Percentiles rank a stretch among this genome's conserved stretches.
phyloP scores from a whole-genome alignment of 495 filamentous ascomycete genomes.

The Penicillium flavigenum region DNA sequence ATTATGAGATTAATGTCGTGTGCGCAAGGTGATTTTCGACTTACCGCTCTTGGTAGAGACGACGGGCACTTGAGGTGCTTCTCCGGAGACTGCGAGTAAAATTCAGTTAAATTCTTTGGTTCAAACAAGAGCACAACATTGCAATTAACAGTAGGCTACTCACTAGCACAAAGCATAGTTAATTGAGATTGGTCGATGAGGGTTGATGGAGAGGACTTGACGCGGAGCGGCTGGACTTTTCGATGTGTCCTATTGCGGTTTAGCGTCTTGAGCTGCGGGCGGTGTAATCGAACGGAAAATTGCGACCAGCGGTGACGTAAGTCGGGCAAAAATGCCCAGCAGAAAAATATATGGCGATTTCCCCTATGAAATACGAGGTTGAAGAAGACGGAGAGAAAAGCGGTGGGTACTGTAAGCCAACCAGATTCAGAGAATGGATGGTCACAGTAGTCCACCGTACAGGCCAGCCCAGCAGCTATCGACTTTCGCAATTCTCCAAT shows the following conservation, averaged over 20 bases:
- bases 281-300: not conserved
- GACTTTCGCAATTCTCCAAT: not conserved
- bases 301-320: not conserved
- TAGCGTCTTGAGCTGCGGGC: constrained; percentile 35
- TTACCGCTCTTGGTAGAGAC: constrained; percentile 90
- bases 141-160: constrained; percentile 28
- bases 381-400: not conserved
- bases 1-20: constrained; percentile 27
- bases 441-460: not conserved
- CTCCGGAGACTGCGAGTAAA: constrained; percentile 76
- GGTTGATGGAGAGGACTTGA: constrained; percentile 28
- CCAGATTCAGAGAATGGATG: not conserved
- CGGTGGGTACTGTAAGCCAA: not conserved
- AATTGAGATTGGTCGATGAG: constrained; percentile 32
- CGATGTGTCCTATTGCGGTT: constrained; percentile 39
- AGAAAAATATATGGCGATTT: not conserved
- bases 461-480: not conserved
- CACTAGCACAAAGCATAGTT: constrained; percentile 74
- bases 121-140: not conserved
- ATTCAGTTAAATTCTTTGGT: constrained; percentile 21
- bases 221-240: constrained; percentile 47
- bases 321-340: not conserved
- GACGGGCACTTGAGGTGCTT: constrained; percentile 92
- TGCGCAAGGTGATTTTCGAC: constrained; percentile 29
- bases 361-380: too few species aligned